Evolutionary conservation across 805 yeast genomes (phyloP).

Genomic region (Hanseniaspora guilliermondii): DNA sequence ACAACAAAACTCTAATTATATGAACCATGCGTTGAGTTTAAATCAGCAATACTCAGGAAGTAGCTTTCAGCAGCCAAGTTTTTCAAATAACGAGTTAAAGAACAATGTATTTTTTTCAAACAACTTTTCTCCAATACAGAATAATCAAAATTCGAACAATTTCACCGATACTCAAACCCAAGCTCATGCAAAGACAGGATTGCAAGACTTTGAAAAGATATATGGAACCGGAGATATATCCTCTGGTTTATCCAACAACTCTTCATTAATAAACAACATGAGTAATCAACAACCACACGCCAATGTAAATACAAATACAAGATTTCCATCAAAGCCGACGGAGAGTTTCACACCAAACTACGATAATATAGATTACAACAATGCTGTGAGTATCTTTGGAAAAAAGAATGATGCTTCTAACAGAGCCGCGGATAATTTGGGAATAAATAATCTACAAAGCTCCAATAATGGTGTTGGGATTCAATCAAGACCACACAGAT

Average conservation of each 20-base stretch:
- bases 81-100: background rate
- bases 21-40: background rate
- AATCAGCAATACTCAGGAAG: background rate
- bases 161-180: background rate
- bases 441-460: background rate
- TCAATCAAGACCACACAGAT: background rate
- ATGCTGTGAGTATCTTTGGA: slow-evolving; percentile 1
- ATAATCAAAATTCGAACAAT: background rate
- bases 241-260: background rate
- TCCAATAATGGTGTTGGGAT: background rate
- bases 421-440: background rate
- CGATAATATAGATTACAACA: slow-evolving; percentile 3
- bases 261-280: background rate
- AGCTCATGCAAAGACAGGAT: background rate
- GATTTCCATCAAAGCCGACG: background rate
- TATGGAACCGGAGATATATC: background rate
- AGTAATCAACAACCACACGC: background rate
- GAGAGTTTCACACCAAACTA: slow-evolving; percentile 3
- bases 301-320: background rate
- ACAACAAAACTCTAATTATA: background rate
- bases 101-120: background rate
- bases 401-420: background rate
- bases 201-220: background rate
- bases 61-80: background rate
- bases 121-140: background rate